A percentile compares a stretch with the other conserved stretches of the same genome.
These are phyloP conservation scores for Dictyostelium intermedium DNA, from an alignment of 78 protist genomes.

Conservation along the genomic window DNA sequence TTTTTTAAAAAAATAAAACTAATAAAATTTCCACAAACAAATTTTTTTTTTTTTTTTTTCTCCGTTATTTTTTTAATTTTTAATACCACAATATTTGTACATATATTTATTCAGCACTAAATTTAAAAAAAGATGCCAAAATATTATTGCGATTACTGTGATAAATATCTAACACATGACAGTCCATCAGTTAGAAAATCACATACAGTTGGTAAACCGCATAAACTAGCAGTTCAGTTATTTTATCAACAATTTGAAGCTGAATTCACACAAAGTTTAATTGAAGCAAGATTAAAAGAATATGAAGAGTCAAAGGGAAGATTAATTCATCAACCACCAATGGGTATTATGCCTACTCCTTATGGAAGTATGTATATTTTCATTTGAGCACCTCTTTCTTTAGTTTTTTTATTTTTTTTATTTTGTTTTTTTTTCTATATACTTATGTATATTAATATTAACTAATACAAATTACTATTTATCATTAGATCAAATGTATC, in stretches of 20 bases:
- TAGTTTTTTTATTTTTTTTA: background rate
- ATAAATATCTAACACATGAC: conserved; percentile 86
- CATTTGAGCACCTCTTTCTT: no score
- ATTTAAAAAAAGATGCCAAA: conserved; percentile 49
- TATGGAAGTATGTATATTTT: background rate
- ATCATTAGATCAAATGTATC: background rate
- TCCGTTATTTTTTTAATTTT: background rate
- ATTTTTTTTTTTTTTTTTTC: no score
- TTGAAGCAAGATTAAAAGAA: conserved; percentile 39
- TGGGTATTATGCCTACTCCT: background rate
- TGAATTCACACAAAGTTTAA: conserved; percentile 24
- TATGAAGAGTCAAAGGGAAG: background rate
- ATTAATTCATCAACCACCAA: background rate
- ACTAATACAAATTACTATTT: no score
- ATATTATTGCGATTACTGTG: conserved; percentile 89
- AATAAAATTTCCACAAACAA: background rate
- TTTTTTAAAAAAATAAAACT: no score
- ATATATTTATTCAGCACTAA: background rate
- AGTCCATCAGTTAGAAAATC: conserved; percentile 87
- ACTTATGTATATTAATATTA: no score
- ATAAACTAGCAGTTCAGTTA: conserved; percentile 70
- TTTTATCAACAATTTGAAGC: conserved; percentile 82
- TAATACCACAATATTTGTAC: background rate
- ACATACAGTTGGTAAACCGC: conserved; percentile 85
- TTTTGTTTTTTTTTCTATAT: background rate